Base-by-base conservation (phyloP, 2,329 filamentous ascomycete genomes). In the Neonectria hederae region DNA sequence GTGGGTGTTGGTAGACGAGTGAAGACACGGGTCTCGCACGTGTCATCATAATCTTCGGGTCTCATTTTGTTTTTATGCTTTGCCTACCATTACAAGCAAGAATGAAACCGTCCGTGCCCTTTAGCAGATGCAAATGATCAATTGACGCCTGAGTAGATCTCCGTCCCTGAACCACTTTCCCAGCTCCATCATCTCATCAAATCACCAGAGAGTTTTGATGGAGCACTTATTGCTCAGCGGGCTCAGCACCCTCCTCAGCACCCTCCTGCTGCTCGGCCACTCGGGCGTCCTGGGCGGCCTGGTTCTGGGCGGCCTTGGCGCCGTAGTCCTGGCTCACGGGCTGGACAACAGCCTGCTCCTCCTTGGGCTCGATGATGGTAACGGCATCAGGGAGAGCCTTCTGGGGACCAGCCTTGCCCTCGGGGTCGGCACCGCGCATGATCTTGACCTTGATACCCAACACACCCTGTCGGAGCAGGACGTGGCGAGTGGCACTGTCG, bases 361-460 rank as follows among this genome's bases (percentile, higher is more conserved):
- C 96, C 93, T 99, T 99, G 85, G 96, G 97, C 89, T 99, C 96
- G 84, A 98, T 97, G 86, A 99, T 96, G 83, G 95, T 98, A 83
- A 99, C 96, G 82, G 94, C 93, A 84, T 99, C 96, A 76, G 96
- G 96, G 73, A 99, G 93, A 75, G 94, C 90, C 90, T 98, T 97
- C 86, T 94, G 93, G 78, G 95, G 94, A 76, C 96, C 94, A 79
- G 93, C 90, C 91, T 99, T 99, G 90, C 96, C 96, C 86, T 98
- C 94, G 83, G 96, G 96, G 88, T 99, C 96, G 77, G 93, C 96
- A 82, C 96, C 96, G 83, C 97, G 94, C 96, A 99, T 99, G 87
- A 99, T 99, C 94, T 99, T 99, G 85, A 99, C 96, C 91, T 99
- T 99, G 88, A 99, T 99, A 87, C 96, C 96, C 75, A 99, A 89